These are phyloP conservation scores for Dioszegia hungarica DNA, from an alignment of 768 basidiomycete genomes.

Conservation along the genomic window DNA sequence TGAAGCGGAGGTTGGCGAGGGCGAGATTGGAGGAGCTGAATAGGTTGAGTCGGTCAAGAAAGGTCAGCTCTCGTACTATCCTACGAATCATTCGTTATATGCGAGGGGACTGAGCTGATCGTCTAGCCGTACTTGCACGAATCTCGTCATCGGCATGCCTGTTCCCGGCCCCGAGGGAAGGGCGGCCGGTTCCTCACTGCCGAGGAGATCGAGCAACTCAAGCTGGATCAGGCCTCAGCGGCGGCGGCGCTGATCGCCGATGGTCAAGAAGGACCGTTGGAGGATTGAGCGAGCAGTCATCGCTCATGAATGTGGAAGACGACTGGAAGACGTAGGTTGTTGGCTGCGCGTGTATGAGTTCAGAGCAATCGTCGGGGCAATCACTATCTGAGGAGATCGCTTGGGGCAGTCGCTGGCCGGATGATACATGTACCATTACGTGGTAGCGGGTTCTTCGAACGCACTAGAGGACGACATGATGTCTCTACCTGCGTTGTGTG, in stretches of 20 bases:
- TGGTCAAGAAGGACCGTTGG: neutral
- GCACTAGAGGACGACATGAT: too few species aligned
- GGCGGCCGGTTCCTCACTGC: conserved; percentile 97
- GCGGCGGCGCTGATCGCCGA: neutral
- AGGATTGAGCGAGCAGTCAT: neutral
- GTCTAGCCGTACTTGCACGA: conserved; percentile 93
- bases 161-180: conserved; percentile 92
- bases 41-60: conserved; percentile 82
- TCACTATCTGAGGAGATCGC: too few species aligned
- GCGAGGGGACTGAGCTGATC: neutral
- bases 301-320: neutral
- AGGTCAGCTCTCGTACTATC: conserved; percentile 60
- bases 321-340: neutral
- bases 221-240: conserved; percentile 27
- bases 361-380: too few species aligned
- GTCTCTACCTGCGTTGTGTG: too few species aligned
- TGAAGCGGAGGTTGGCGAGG: conserved; percentile 86
- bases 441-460: too few species aligned
- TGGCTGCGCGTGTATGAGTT: too few species aligned
- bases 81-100: too few species aligned
- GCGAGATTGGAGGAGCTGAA: conserved; percentile 91
- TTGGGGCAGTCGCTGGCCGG: too few species aligned
- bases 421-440: too few species aligned
- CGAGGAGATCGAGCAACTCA: conserved; percentile 64
- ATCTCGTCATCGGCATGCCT: conserved; percentile 94